A percentile compares a stretch with the other conserved stretches of the same genome.
Conservation (phyloP, 768 basidiomycete species). For the Chalciporus pseudorubinellus region DNA sequence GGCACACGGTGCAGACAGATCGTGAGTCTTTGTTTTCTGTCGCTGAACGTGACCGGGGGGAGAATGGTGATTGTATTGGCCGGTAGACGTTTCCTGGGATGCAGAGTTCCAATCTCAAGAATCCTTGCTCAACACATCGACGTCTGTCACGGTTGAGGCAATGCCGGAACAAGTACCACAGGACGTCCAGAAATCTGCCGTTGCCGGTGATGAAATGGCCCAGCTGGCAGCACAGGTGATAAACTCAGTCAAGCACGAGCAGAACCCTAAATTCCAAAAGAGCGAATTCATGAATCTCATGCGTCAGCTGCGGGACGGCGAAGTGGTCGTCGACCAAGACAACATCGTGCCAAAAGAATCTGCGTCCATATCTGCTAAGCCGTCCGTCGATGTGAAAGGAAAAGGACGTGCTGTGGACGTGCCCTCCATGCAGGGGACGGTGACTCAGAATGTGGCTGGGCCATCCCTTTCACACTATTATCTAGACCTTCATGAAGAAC, state of each 20-base stretch:
- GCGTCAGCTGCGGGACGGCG: constrained; percentile 77
- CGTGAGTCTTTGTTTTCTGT: constrained; percentile 35
- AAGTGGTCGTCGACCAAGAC: constrained; percentile 76
- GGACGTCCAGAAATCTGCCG: constrained; percentile 26
- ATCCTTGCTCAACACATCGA: constrained; percentile 31
- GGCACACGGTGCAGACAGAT: constrained; percentile 35
- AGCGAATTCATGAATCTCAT: constrained; percentile 85
- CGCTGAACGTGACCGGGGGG: background rate
- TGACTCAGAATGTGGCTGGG: constrained; percentile 1
- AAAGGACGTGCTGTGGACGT: constrained; percentile 49
- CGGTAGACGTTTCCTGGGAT: constrained; percentile 48
- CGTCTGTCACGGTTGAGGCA: constrained; percentile 3
- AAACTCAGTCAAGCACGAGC: constrained; percentile 69
- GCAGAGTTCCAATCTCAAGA: constrained; percentile 63
- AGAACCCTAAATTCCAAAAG: constrained; percentile 81
- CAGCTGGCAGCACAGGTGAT: constrained; percentile 76
- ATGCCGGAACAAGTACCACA: constrained; percentile 14
- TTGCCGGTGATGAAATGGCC: constrained; percentile 63
- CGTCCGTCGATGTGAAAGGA: constrained; percentile 54
- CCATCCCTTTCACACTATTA: constrained; percentile 1
- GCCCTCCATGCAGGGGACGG: background rate
- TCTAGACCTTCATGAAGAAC: too few species aligned
- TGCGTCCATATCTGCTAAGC: constrained; percentile 2
- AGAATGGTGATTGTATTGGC: background rate
- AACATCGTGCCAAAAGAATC: constrained; percentile 60